Evolutionary conservation across 352 stramenopile species (phyloP).

Genomic region (Phytophthora agathidicida): DNA sequence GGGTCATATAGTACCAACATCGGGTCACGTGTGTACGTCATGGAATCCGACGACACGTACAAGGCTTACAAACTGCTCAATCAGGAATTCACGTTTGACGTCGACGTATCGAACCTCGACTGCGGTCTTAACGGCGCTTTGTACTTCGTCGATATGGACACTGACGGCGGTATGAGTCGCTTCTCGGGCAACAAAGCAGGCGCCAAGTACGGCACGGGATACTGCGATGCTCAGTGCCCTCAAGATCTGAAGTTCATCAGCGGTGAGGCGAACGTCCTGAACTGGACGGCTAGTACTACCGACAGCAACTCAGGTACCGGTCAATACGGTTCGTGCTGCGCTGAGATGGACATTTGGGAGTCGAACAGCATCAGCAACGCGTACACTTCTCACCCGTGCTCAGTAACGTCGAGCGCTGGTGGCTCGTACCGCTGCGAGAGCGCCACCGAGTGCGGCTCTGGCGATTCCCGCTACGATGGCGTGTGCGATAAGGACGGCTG

Average conservation of each 20-base stretch:
- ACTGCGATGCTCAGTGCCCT: constrained; percentile 59
- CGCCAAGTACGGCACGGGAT: constrained; percentile 5
- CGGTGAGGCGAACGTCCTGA: constrained; percentile 51
- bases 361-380: constrained; percentile 40
- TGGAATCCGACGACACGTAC: constrained; percentile 41
- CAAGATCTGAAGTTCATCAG: constrained; percentile 70
- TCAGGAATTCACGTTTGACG: constrained; percentile 66
- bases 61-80: constrained; percentile 62
- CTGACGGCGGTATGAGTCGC: constrained; percentile 35
- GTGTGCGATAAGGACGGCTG: constrained; percentile 37
- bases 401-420: constrained; percentile 5
- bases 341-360: too few species aligned
- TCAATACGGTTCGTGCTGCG: constrained; percentile 52
- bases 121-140: constrained; percentile 57
- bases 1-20: constrained; percentile 53
- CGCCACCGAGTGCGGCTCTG: constrained; percentile 14
- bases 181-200: constrained; percentile 6
- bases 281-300: constrained; percentile 28
- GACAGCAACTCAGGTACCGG: constrained; percentile 43
- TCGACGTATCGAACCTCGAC: constrained; percentile 51
- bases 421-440: constrained; percentile 31
- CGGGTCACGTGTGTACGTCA: constrained; percentile 59
- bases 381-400: constrained; percentile 49
- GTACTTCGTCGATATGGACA: constrained; percentile 63
- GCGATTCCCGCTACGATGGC: constrained; percentile 14